Evolutionary conservation across 129 eudicot genomes (phyloP), one percentile per base, ranked within the genome.

Genomic region (Solidago caesia): DNA sequence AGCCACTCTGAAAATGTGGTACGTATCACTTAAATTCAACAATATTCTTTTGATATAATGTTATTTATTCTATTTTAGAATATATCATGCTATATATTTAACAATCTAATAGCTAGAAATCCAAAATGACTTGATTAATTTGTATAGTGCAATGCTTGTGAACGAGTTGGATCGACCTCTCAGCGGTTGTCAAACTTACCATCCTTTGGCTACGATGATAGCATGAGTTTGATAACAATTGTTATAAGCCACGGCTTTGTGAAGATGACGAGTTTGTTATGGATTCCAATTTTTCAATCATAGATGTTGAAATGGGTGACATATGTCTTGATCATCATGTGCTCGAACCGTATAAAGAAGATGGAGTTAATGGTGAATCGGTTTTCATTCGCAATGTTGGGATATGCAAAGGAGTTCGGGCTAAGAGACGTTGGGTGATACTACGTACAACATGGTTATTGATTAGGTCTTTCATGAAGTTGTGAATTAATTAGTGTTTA

Each of bases 341-440:
- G 48, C 47, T 61, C 27, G 41, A 61, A 21, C 21, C 21, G 21
- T 21, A 21, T 11, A 52, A 43, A 75, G 39, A 2, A 63, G 64
- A 33, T 42, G 66, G 67, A 53, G 42, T 4, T 33, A 15, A 3
- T 2, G 56, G 47, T 53, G 71, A 58, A n/a, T 13, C 14, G 27
- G 55, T 1, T 66, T 51, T 44, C 25, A 70, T 48, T 25, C 26
- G 15, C 21, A 5, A 21, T 65, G 66, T n/a, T 1, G n/a, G 5
- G 33, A 45, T 53, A 67, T 56, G 67, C 52, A 67, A 27, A 25
- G 26, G 14, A 42, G 33, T 12, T 60, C 4, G 12, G 74, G 75
- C 71, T 12, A 70, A 69, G 44, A 77, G 59, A 43, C 60, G 76
- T 46, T 77, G 75, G 81, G 49, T 39, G 33, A 77, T 60, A 48